Base-by-base conservation (phyloP, 352 stramenopile genomes). In the Halophytophthora polymorphica region DNA sequence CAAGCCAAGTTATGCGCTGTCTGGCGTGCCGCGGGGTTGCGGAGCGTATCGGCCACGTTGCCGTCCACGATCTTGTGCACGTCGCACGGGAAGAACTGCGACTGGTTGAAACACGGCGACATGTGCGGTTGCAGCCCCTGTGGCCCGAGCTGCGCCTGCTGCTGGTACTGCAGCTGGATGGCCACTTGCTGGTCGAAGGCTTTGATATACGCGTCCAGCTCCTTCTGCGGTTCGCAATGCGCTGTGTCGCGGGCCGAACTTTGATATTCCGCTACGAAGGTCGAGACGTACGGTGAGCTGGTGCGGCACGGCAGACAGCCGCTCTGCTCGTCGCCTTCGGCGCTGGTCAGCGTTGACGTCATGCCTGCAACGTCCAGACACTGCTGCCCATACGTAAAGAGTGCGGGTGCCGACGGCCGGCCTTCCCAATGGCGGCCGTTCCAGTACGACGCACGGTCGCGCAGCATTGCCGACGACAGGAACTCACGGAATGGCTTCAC, bases 31-130 rank as follows among this genome's bases (percentile, higher is more conserved):
- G 58, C 69, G 21, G 50, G 51, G 19, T 76, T 64, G 19, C 57
- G 70, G 3, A 76, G 43, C 7, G 56, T 74, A 50, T 87, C 77
- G 28, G 61, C 81, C 43, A 90, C 53, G 38, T 71, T 83, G 18
- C 77, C 73, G 12, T 93, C 79, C 21, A 86, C 21, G 1, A 88
- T 58, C 22, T 90, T 88, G 49, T 88, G 71, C 2, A 89, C 79
- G 39, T 93, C 83, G 31, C 83, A 90, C 19, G 83, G 80, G 49
- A 88, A 88, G 56, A 83, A 86, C 57, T 93, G 76, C 17, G 77
- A 84, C 54, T 90, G 82, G 56, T 93, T 93, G 54, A 76, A 83
- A 58, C 83, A 93, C 12, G 79, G 79, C 19, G 83, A 90, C 60
- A 87, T 70, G 51, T 93, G 82, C 36, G 80, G 75, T 33, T 93